Evolutionary conservation across 805 yeast genomes (phyloP).

Genomic region (Saturnispora halmiae): DNA sequence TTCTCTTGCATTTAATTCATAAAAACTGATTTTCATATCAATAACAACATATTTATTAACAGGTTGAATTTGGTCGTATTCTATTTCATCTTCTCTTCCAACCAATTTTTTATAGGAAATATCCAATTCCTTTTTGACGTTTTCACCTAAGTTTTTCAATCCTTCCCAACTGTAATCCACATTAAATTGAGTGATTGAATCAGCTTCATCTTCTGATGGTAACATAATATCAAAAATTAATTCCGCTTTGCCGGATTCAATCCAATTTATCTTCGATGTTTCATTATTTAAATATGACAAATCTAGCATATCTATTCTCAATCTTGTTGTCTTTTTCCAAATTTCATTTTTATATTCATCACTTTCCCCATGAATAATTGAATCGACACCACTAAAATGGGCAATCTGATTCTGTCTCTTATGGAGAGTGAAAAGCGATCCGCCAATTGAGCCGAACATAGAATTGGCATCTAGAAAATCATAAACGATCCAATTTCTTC

Average conservation of each 20-base stretch:
- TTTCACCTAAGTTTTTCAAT: constrained; percentile 11
- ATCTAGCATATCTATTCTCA: constrained; percentile 33
- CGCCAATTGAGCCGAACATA: constrained; percentile 66
- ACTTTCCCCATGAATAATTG: constrained; percentile 8
- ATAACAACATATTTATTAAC: constrained; percentile 49
- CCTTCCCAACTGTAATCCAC: constrained; percentile 17
- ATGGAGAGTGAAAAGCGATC: constrained; percentile 68
- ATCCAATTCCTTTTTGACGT: constrained; percentile 6
- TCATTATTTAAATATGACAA: constrained; percentile 22
- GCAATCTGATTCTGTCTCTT: constrained; percentile 56
- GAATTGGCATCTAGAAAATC: constrained; percentile 65
- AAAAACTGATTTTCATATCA: constrained; percentile 56
- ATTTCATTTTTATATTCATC: constrained; percentile 21
- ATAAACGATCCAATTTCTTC: constrained; percentile 48
- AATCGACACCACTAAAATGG: constrained; percentile 30
- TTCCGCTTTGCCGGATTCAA: constrained; percentile 61
- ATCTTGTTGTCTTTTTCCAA: constrained; percentile 43
- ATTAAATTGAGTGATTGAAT: constrained; percentile 11
- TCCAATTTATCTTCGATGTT: constrained; percentile 55
- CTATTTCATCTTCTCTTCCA: neutral
- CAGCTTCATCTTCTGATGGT: constrained; percentile 39
- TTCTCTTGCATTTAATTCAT: constrained; percentile 48
- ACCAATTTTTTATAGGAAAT: constrained; percentile 9
- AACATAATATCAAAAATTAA: constrained; percentile 64
- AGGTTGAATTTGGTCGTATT: constrained; percentile 14